Evolutionary conservation across 2,329 filamentous ascomycete genomes (phyloP).

Genomic region (Eurotiales sp.): DNA sequence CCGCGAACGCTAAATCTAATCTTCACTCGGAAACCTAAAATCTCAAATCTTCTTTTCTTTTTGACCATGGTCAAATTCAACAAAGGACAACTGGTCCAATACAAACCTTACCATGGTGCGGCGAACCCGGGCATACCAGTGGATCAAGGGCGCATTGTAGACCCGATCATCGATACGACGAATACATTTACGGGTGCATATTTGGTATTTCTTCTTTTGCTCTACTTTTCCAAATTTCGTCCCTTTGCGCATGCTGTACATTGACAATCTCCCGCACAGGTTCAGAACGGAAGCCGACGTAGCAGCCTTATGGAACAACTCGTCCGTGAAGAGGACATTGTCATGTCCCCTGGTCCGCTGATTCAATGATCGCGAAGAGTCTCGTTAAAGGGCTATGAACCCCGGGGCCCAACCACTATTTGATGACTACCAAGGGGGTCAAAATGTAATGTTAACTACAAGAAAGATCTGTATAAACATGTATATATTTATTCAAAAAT

Average conservation of each 20-base stretch:
- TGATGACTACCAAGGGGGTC: too few relatives aligned
- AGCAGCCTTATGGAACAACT: conserved; percentile 5
- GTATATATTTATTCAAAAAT: too few relatives aligned
- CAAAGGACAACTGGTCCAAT: conserved; percentile 10
- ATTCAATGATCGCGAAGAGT: not conserved
- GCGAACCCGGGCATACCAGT: not conserved
- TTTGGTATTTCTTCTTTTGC: conserved; percentile 1
- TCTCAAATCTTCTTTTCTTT: not conserved
- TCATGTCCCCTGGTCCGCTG: conserved; percentile 1
- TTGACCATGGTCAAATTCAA: conserved; percentile 11
- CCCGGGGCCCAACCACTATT: too few relatives aligned
- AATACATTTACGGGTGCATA: conserved; percentile 15
- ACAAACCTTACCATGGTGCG: conserved; percentile 6
- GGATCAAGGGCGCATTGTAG: conserved; percentile 10
- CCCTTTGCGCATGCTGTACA: not conserved
- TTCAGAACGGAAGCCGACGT: conserved; percentile 4
- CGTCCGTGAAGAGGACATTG: conserved; percentile 14
- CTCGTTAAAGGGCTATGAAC: too few relatives aligned
- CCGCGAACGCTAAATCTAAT: not conserved
- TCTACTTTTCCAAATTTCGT: not conserved
- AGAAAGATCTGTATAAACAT: too few relatives aligned
- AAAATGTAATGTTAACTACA: too few relatives aligned
- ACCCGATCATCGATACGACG: conserved; percentile 13
- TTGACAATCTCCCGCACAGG: not conserved
- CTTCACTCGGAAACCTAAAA: not conserved